Percentiles rank a stretch among this genome's conserved stretches.
Evolutionary conservation across 2,329 filamentous ascomycete genomes (phyloP).

Genomic region (Botrytis elliptica): DNA sequence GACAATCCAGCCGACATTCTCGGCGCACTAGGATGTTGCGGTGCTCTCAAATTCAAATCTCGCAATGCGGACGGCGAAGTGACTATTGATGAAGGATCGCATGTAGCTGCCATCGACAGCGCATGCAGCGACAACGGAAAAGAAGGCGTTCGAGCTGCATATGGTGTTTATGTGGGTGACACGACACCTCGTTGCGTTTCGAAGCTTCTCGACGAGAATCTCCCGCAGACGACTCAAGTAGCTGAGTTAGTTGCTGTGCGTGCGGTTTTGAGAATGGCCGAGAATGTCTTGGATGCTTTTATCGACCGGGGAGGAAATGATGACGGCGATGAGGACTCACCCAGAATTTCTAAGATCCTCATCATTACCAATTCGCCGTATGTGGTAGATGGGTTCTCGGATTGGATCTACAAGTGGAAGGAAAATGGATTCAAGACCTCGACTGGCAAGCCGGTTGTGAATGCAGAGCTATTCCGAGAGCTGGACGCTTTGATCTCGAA

Average conservation of each 20-base stretch:
- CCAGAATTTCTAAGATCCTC: conserved; percentile 3
- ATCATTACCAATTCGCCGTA: conserved; percentile 41
- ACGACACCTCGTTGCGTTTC: not conserved
- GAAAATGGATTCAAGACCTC: conserved; percentile 35
- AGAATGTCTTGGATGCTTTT: not conserved
- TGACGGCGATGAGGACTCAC: not conserved
- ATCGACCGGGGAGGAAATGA: not conserved
- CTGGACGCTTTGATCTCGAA: conserved; percentile 14
- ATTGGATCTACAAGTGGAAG: conserved; percentile 40
- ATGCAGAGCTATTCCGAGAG: conserved; percentile 15
- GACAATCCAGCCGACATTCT: not conserved
- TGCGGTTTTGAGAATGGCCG: not conserved
- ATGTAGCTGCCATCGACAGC: not conserved
- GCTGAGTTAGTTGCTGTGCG: not conserved
- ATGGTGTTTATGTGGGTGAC: not conserved
- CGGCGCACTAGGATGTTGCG: not conserved
- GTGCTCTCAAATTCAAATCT: not conserved
- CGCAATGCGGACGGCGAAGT: not conserved
- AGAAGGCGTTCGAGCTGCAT: not conserved
- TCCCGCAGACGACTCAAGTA: not conserved
- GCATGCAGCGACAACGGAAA: not conserved
- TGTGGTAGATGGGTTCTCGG: conserved; percentile 38
- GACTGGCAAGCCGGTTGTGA: conserved; percentile 26
- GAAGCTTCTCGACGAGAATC: not conserved
- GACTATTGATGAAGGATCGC: not conserved